Conservation (phyloP, 495 filamentous ascomycete species). For the Xylaria venustula region DNA sequence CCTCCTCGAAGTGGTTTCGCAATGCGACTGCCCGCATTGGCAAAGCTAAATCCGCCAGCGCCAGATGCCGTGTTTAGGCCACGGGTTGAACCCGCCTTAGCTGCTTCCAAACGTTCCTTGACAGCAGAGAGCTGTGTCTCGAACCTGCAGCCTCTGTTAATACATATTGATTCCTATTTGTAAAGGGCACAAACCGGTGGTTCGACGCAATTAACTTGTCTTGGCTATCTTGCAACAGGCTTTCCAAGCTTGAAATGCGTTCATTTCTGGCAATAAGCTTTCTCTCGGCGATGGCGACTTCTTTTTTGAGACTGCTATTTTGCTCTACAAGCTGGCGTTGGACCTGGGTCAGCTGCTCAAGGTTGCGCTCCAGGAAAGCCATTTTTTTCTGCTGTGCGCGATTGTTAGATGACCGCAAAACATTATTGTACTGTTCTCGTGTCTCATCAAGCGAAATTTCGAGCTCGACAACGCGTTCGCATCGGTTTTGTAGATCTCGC, state of each 20-base stretch:
- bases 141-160: slow-evolving; percentile 60
- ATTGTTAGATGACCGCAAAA: slow-evolving; percentile 92
- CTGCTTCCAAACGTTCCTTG: slow-evolving; percentile 95
- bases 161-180: neutral
- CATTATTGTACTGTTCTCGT: slow-evolving; percentile 97
- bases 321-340: slow-evolving; percentile 97
- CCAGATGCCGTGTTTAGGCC: slow-evolving; percentile 66
- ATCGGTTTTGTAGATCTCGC: slow-evolving; percentile 97
- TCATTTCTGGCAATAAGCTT: slow-evolving; percentile 96
- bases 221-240: slow-evolving; percentile 90
- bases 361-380: slow-evolving; percentile 96
- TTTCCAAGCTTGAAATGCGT: slow-evolving; percentile 89
- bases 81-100: slow-evolving; percentile 83
- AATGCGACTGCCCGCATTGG: slow-evolving; percentile 74
- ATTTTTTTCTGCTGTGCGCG: slow-evolving; percentile 99
- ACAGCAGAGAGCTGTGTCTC: slow-evolving; percentile 95
- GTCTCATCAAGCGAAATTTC: slow-evolving; percentile 97
- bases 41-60: slow-evolving; percentile 68
- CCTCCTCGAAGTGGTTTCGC: slow-evolving; percentile 96
- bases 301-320: slow-evolving; percentile 94
- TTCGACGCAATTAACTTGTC: slow-evolving; percentile 95
- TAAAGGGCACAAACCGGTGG: slow-evolving; percentile 68
- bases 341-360: slow-evolving; percentile 95
- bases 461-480: slow-evolving; percentile 94
- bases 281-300: slow-evolving; percentile 96